phyloP scores from a whole-genome alignment of 768 basidiomycete genomes.

The Exsudoporus frostii region DNA sequence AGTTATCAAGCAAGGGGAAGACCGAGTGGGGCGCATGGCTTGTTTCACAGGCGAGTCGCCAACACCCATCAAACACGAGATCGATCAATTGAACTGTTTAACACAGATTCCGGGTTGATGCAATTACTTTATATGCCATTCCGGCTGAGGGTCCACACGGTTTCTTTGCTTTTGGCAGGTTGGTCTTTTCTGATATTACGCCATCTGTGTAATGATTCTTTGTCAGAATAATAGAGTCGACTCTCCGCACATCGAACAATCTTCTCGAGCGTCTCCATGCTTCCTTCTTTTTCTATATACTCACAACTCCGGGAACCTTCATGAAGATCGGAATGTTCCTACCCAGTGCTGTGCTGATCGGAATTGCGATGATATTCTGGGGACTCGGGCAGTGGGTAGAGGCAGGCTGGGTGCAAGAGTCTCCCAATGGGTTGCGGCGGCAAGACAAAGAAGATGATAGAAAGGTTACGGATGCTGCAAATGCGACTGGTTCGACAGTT shows the following conservation, averaged over 20 bases:
- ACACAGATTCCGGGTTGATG: conserved; percentile 86
- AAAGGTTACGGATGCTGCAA: not conserved
- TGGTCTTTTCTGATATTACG: conserved; percentile 20
- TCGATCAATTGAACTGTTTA: not conserved
- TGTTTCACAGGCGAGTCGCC: conserved; percentile 74
- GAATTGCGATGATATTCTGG: conserved; percentile 79
- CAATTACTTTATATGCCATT: conserved; percentile 84
- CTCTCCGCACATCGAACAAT: conserved; percentile 88
- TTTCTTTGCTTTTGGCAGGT: conserved; percentile 91
- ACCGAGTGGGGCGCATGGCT: conserved; percentile 85
- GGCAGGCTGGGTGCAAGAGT: conserved; percentile 49
- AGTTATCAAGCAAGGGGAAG: conserved; percentile 74
- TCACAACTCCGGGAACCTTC: conserved; percentile 54
- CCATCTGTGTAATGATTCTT: not conserved
- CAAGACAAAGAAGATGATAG: conserved; percentile 10
- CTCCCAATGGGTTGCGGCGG: not conserved
- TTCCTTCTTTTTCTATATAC: conserved; percentile 94
- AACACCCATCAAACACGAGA: not conserved
- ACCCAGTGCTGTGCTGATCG: conserved; percentile 81
- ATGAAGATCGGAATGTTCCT: conserved; percentile 90
- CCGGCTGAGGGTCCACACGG: conserved; percentile 93
- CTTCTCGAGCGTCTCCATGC: conserved; percentile 94
- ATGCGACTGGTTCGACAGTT: not conserved
- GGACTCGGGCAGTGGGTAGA: conserved; percentile 75
- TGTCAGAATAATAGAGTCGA: conserved; percentile 76